Conservation (phyloP, 352 stramenopile genomes). For the Globisporangium abappressorium region DNA sequence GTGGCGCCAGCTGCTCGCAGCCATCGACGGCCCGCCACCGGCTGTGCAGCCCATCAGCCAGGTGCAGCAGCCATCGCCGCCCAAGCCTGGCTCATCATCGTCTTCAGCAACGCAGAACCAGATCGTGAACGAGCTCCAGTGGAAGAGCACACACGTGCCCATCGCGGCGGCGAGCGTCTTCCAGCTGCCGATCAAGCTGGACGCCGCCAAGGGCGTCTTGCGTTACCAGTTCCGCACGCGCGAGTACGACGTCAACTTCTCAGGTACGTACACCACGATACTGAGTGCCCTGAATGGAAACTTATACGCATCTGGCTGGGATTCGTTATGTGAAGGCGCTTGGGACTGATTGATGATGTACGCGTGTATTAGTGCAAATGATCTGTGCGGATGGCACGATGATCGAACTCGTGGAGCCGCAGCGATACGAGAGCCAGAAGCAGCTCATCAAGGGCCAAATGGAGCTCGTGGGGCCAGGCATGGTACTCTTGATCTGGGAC, state of each 20-base stretch:
- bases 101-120: conserved; percentile 9
- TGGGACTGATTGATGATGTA: neutral
- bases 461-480: conserved; percentile 44
- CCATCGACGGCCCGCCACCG: conserved; percentile 41
- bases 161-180: conserved; percentile 64
- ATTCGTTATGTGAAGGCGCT: neutral
- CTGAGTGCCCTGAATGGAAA: neutral
- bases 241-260: conserved; percentile 75
- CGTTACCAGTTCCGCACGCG: conserved; percentile 65
- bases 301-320: neutral
- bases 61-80: conserved; percentile 8
- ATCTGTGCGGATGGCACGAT: conserved; percentile 54
- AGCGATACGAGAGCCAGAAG: conserved; percentile 69
- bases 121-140: conserved; percentile 63
- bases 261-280: conserved; percentile 17
- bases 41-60: conserved; percentile 3
- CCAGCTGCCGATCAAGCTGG: conserved; percentile 72
- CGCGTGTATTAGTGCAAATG: conserved; percentile 41
- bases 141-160: conserved; percentile 73
- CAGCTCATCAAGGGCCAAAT: conserved; percentile 41
- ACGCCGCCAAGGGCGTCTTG: conserved; percentile 51
- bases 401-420: conserved; percentile 45
- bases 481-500: conserved; percentile 72
- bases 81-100: conserved; percentile 3
- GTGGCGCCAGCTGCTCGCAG: conserved; percentile 57